A percentile compares a stretch with the other conserved stretches of the same genome.
These are phyloP conservation scores for Myrica gale DNA, from an alignment of 306 rosid species.

Conservation along the genomic window DNA sequence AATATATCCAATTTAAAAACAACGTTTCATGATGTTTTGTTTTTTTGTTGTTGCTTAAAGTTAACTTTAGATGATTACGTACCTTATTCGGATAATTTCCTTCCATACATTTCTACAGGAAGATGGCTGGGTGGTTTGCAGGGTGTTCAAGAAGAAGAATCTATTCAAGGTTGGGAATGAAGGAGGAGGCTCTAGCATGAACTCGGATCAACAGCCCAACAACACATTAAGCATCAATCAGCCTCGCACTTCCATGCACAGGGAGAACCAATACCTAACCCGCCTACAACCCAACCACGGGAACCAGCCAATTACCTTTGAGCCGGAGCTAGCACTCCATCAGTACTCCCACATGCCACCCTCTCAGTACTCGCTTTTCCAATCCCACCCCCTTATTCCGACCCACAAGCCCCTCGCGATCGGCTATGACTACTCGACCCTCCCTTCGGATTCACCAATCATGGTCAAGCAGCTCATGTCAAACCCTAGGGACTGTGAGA, in stretches of 20 bases:
- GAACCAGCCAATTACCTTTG: slow-evolving; percentile 33
- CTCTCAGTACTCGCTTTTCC: slow-evolving; percentile 56
- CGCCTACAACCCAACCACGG: slow-evolving; percentile 48
- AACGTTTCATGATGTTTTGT: neutral
- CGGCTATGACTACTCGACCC: slow-evolving; percentile 36
- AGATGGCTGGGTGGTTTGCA: slow-evolving; percentile 94
- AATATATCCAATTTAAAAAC: neutral
- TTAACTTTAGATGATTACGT: neutral
- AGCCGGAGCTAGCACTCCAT: slow-evolving; percentile 52
- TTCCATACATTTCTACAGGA: slow-evolving; percentile 46
- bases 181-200: slow-evolving; percentile 45
- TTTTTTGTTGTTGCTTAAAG: neutral
- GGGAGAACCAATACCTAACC: slow-evolving; percentile 52
- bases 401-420: slow-evolving; percentile 33
- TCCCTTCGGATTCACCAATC: slow-evolving; percentile 35
- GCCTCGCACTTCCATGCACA: slow-evolving; percentile 49
- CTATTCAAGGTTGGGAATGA: slow-evolving; percentile 70
- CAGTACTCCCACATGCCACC: slow-evolving; percentile 49
- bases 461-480: slow-evolving; percentile 65
- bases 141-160: slow-evolving; percentile 95
- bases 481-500: slow-evolving; percentile 65
- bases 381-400: slow-evolving; percentile 41
- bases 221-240: slow-evolving; percentile 23
- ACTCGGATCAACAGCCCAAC: slow-evolving; percentile 55
- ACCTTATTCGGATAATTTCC: neutral